Base-by-base conservation (phyloP, 2,329 filamentous ascomycete genomes). In the Colletotrichum chlorophyti region DNA sequence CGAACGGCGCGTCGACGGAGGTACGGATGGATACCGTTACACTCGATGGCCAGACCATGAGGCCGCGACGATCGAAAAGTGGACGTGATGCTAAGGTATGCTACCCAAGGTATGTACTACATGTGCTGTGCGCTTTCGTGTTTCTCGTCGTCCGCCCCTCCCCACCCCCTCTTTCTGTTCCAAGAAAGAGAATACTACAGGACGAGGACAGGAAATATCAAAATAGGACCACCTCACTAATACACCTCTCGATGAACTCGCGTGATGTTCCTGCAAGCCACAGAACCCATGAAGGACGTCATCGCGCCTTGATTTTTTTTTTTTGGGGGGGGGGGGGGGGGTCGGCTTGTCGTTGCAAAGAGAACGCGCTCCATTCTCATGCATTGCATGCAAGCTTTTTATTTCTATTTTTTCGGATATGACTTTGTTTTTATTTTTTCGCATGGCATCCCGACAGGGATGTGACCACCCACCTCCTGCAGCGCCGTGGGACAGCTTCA, bases 341-440 rank as follows among this genome's bases (percentile, higher is more conserved):
- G n/a, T n/a, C n/a, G 43, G 55, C 27, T 11, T 55, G 55, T 31
- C 55, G 43, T 42, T 35, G 38, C n/a, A n/a, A n/a, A n/a, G n/a
- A n/a, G n/a, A n/a, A 55, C 27, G 51, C 38, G 32, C 50, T 46
- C 55, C 55, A 45, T 59, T 59, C 19, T 46, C 37, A 38, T 59
- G 55, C 55, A 59, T 59, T 45, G 42, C 43, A 59, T 55, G 51
- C 51, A 49, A 40, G 51, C 35, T 37, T 58, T 53, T 38, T 29
- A n/a, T n/a, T n/a, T n/a, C n/a, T n/a, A n/a, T n/a, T n/a, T n/a
- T n/a, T n/a, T n/a, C n/a, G n/a, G n/a, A n/a, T n/a, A n/a, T n/a
- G n/a, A n/a, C n/a, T n/a, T n/a, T n/a, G n/a, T n/a, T n/a, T n/a
- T n/a, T n/a, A n/a, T n/a, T n/a, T n/a, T n/a, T n/a, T n/a, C n/a